Percentiles rank a stretch among this genome's conserved stretches.
Evolutionary conservation across 2,329 filamentous ascomycete genomes (phyloP).

Genomic region (Endothia cerciana): DNA sequence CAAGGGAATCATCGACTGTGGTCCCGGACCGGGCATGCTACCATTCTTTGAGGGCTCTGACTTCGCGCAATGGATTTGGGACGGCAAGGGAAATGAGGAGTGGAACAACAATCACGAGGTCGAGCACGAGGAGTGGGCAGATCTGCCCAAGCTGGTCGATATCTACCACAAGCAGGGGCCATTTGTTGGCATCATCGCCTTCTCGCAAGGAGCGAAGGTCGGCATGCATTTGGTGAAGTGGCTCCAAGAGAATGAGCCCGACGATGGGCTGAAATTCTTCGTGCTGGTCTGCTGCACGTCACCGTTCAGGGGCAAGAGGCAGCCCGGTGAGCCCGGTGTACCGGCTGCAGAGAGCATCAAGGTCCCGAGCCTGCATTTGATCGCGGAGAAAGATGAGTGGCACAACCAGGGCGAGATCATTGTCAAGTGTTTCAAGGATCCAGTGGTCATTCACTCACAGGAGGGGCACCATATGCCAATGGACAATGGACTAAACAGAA

Average conservation of each 20-base stretch:
- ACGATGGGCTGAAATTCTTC: conserved; percentile 19
- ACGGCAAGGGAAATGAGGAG: conserved; percentile 22
- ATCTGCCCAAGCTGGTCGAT: conserved; percentile 75
- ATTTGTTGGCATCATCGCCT: conserved; percentile 22
- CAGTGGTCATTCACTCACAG: conserved; percentile 20
- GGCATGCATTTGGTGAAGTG: conserved; percentile 23
- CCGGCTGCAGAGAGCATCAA: conserved; percentile 19
- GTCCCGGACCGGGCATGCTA: conserved; percentile 21
- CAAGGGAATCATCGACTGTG: conserved; percentile 23
- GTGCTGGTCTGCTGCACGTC: conserved; percentile 22
- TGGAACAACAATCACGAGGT: conserved; percentile 53
- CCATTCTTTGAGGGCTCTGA: conserved; percentile 24
- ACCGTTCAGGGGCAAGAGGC: conserved; percentile 21
- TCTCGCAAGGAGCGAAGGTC: conserved; percentile 21
- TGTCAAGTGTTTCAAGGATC: conserved; percentile 20
- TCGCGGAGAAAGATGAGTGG: conserved; percentile 25
- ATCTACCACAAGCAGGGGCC: conserved; percentile 45
- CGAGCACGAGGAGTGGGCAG: conserved; percentile 72
- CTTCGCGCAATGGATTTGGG: conserved; percentile 23
- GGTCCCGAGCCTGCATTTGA: conserved; percentile 22
- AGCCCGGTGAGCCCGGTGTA: conserved; percentile 19
- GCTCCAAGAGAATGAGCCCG: conserved; percentile 23
- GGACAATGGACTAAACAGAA: conserved; percentile 17
- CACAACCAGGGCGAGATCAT: conserved; percentile 24
- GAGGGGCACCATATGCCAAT: conserved; percentile 24